phyloP scores from a whole-genome alignment of 2,329 filamentous ascomycete species.

The Fusarium sp. region DNA sequence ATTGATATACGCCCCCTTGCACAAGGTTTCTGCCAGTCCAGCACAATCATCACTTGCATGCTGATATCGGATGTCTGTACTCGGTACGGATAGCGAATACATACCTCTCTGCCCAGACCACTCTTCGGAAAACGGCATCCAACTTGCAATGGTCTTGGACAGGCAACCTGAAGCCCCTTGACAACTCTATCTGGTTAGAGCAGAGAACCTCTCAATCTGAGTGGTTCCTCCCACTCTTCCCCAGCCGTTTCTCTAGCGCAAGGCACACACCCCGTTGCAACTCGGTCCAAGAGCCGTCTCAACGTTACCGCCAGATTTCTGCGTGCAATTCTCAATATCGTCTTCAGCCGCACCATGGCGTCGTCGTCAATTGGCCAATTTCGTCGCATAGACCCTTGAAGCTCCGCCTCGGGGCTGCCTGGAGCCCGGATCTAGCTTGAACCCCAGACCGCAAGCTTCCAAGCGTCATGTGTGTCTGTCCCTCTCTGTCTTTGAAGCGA shows the following conservation, averaged over 20 bases:
- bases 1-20: background rate
- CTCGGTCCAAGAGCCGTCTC: slow-evolving; percentile 20
- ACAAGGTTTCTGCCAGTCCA: background rate
- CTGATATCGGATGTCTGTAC: background rate
- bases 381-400: background rate
- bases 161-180: slow-evolving; percentile 23
- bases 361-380: slow-evolving; percentile 29
- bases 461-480: slow-evolving; percentile 22
- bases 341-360: slow-evolving; percentile 39
- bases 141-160: slow-evolving; percentile 12
- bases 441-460: slow-evolving; percentile 32
- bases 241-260: slow-evolving; percentile 10
- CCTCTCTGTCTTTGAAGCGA: slow-evolving; percentile 15
- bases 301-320: slow-evolving; percentile 22
- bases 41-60: background rate
- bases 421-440: slow-evolving; percentile 18
- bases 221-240: slow-evolving; percentile 21
- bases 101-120: slow-evolving; percentile 34
- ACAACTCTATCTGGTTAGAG: slow-evolving; percentile 20
- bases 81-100: no score
- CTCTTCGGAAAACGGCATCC: slow-evolving; percentile 29
- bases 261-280: slow-evolving; percentile 14
- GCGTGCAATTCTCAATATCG: slow-evolving; percentile 23
- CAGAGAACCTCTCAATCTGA: slow-evolving; percentile 2
- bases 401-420: slow-evolving; percentile 39